Evolutionary conservation across 2,329 filamentous ascomycete species (phyloP), one percentile per base, ranked within the genome.

Genomic region (Fusarium napiforme): DNA sequence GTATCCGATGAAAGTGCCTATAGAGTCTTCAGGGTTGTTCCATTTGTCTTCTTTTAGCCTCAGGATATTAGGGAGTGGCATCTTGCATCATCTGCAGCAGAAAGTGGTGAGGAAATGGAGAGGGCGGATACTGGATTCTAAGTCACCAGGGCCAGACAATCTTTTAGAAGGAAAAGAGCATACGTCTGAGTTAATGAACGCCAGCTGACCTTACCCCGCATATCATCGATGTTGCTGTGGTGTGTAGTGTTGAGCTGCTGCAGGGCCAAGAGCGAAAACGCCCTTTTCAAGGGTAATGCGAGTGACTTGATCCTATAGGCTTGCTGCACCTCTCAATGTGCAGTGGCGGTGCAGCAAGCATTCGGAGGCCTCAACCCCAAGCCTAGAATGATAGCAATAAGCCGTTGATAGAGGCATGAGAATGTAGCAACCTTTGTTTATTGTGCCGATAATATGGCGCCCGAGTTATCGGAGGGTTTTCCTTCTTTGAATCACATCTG

Each of bases 51-150:
- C 14, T 3, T 59, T 4, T 0, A 59, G 3, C 2, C 26, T 28
- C 21, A 34, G 34, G n/a, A 46, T 47, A 14, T 9, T n/a, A 36
- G 50, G 0, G 23, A 53, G 0, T 39, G 34, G 34, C 50, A 53
- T 53, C 4, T 53, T 39, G 32, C 3, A 7, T 53, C 19, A 37
- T 28, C 3, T 2, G 34, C 4, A 0, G 11, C 0, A 39, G 9
- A 4, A n/a, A 26, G 16, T 1, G 2, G 2, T 16, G 9, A 15
- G 18, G 5, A 37, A 16, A 21, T n/a, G 0, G 5, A 4, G 23
- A 21, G 1, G 18, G 7, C 9, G 6, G 12, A 37, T 11, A 19
- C 4, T 0, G 1, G 4, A 28, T 53, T 21, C 49, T 0, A 23
- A 16, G 18, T 4, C 14, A 0, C 9, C 49, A 37, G n/a, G 1